Evolutionary conservation across 352 stramenopile genomes (phyloP), one percentile per base, ranked within the genome.

Genomic region (Globisporangium takayamanum): DNA sequence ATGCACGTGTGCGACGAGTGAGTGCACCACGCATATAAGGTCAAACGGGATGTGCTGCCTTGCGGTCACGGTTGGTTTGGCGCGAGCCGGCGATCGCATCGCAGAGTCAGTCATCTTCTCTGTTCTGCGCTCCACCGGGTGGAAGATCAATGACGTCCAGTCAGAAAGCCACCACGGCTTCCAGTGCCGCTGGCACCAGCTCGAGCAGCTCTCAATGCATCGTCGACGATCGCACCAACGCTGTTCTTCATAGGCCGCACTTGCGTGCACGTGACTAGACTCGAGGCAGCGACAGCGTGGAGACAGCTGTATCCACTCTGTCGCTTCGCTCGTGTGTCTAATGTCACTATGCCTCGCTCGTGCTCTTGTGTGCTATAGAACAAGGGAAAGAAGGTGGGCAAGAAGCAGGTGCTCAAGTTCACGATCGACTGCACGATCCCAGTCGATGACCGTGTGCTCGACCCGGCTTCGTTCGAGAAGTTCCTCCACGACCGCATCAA

Each of bases 401-500:
- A 96, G 81, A 96, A 96, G 82, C 69, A 90, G 62, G 58, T 92
- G 50, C 78, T 96, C 30, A 97, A 96, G 85, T 97, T 96, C 77
- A 95, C 88, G 56, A 93, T 97, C 68, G 90, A 97, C 76, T 97
- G 89, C 80, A 97, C 88, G 53, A 88, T 97, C 62, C 97, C 97
- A 50, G 96, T 99, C 37, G 96, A 99, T 66, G 97, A 99, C 82
- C 97, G 98, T 66, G 96, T 99, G 47, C 80, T 99, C 54, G 97
- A 99, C 81, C 86, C 98, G 36, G 94, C 94, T 2, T 98, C 94
- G 63, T 99, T 99, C 80, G 97, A 99, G 88, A 99, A 99, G 81
- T 99, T 99, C 85, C 80, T 99, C 42, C 92, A 99, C 76, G 97
- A 99, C 72, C 84, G 94, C 56, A 99, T 99, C 70, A 99, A 99